Evolutionary conservation across 192 early-diverging fungal species (phyloP), one percentile per base, ranked within the genome.

Genomic region (Linnemannia zychae): DNA sequence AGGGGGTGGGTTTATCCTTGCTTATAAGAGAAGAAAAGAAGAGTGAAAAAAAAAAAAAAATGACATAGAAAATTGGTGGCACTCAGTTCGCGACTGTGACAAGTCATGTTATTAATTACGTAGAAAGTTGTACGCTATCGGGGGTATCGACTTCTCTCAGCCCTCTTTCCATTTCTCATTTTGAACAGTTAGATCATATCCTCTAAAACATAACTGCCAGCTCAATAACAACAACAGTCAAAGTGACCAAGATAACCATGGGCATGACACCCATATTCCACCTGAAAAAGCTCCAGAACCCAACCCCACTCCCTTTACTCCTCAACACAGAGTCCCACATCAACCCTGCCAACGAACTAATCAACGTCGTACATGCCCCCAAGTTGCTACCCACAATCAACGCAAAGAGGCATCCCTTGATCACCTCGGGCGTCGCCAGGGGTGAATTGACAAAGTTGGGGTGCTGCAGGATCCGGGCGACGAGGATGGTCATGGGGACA

Each of bases 401-500:
- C 16, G 92, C 95, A 90, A 94, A 94, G 66, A 95, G 70, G 22
- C 92, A 92, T 2, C 91, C 95, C 47, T 90, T 88, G 63, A 87
- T 79, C 0, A 90, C 78, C 28, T 88, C 83, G 22, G 46, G 86
- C 74, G 87, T 72, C 52, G 81, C 76, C 63, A 69, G 49, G 9
- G 87, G 68, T 24, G 79, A 90, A 38, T 75, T 67, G 9, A 80
- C 73, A 82, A 94, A 96, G 46, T 90, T 89, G 20, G 92, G 89
- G 69, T 95, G 92, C 74, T 92, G 89, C 50, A 97, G 83, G 17
- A 95, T 92, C 4, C 92, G 88, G 6, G 93, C 92, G n/a, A 97
- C 92, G 11, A 97, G 88, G 70, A 97, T 96, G 0, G 96, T 93
- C 95, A 95, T 94, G 4, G 96, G 96, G 65, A 97, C 87, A 84